Conservation (phyloP, 495 filamentous ascomycete genomes). For the Hapsidospora chrysogenum region DNA sequence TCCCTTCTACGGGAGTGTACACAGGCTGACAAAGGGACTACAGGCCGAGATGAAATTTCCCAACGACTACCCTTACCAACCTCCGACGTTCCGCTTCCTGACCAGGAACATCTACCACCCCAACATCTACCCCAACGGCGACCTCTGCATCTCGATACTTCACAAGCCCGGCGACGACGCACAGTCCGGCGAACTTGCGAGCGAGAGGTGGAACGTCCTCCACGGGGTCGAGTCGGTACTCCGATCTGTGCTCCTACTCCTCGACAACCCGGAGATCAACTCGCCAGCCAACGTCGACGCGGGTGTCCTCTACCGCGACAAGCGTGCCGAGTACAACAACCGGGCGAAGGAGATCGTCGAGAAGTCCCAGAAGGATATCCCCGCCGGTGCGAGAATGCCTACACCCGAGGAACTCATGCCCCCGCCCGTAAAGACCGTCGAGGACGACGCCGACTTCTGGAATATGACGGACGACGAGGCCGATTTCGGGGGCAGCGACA, state of each 20-base stretch:
- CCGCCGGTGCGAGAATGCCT: slow-evolving; percentile 69
- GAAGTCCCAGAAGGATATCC: slow-evolving; percentile 60
- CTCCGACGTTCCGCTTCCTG: slow-evolving; percentile 82
- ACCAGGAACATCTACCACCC: slow-evolving; percentile 71
- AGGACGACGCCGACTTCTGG: slow-evolving; percentile 71
- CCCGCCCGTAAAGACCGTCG: slow-evolving; percentile 44
- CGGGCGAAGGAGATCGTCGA: slow-evolving; percentile 56
- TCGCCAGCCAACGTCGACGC: slow-evolving; percentile 95
- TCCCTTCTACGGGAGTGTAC: too few species aligned
- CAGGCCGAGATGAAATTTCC: slow-evolving; percentile 74
- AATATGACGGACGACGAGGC: slow-evolving; percentile 66
- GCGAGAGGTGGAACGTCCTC: slow-evolving; percentile 82
- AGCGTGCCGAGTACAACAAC: slow-evolving; percentile 47
- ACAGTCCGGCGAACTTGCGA: slow-evolving; percentile 75
- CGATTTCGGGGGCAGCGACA: slow-evolving; percentile 59
- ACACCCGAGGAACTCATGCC: slow-evolving; percentile 42
- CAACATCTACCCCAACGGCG: slow-evolving; percentile 82
- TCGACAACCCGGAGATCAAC: slow-evolving; percentile 85
- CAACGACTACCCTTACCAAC: slow-evolving; percentile 74
- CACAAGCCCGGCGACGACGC: slow-evolving; percentile 83
- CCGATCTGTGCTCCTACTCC: slow-evolving; percentile 78
- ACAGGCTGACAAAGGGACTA: neutral
- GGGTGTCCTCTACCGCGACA: slow-evolving; percentile 63
- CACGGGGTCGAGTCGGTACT: slow-evolving; percentile 90
- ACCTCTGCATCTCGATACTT: slow-evolving; percentile 90